Base-by-base conservation (phyloP, 805 yeast genomes). In the Hanseniaspora lachancei region DNA sequence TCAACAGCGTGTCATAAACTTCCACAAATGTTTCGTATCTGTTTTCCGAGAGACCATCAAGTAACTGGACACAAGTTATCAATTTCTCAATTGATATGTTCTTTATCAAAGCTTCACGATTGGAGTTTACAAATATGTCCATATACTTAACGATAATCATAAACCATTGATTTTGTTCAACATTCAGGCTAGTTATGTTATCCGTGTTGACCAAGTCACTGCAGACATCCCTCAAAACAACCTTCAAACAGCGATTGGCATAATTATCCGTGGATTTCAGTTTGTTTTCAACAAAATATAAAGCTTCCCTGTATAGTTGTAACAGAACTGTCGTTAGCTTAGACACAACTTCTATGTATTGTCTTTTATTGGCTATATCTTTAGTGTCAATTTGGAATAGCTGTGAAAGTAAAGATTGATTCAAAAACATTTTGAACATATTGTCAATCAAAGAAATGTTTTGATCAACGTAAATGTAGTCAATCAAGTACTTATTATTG, bases 91-190 rank as follows among this genome's bases (percentile, higher is more conserved):
- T 36, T 1, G 35, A 32, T 13, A 34, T 38, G 4, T 29, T 18
- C 9, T 36, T 47, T 16, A 13, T 21, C 8, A 23, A 13, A 15
- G 20, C 9, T 34, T 46, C 35, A 32, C 36, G 29, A 5, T 23
- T 44, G 20, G 15, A 10, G 32, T 36, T 36, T 27, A 46, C 20
- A 23, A 29, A 53, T 5, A 16, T 18, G n/a, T 53, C 56, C 15
- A 53, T 46, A 16, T 35, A 46, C 34, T 48, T 44, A 18, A 20
- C 29, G 7, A 53, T 39, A 2, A 53, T 34, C 23, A 53, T 23
- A 39, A 46, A 53, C 50, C 49, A 46, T 32, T 53, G 24, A 20
- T 53, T 46, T 3, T 46, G 32, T 39, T 53, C 56, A 46, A 46
- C 29, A 15, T 41, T 40, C 23, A 46, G 15, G 8, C 16, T n/a